Base-by-base conservation (phyloP, 139 green algal genomes). In the Klebsormidium nitens region DNA sequence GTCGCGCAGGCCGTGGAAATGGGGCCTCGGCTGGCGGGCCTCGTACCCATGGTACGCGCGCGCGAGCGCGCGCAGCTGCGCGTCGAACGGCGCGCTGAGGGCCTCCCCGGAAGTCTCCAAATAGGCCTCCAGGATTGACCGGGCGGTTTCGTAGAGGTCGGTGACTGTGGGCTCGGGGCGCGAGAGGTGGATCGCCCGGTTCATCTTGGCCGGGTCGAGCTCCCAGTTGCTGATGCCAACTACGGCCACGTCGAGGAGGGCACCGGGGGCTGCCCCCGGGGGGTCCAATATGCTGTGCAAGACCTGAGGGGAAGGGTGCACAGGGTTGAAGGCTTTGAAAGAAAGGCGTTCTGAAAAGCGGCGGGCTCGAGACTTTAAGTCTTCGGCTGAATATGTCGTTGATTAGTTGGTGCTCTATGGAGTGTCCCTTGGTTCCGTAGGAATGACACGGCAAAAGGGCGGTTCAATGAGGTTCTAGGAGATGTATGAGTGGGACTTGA, bases 221-320 rank as follows among this genome's bases (percentile, higher is more conserved):
- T 59, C 60, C 75, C 75, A 81, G 69, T 78, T 81, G 68, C 68
- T 78, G 52, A 81, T 81, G 56, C 75, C 75, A 36, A 81, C 68
- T 38, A 81, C 75, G 32, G 76, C 76, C 32, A 81, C 71, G 2
- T 79, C 66, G 36, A 42, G 57, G 8, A n/a, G 23, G 47, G 69
- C 36, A 6, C 31, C 46, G 5, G 69, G 48, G 48, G 76, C 49
- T 29, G 32, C 23, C 6, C 14, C 37, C 34, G 37, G 71, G 29
- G 72, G 71, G 50, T 82, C 76, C 40, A 82, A 63, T 34, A 79
- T 4, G 3, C 36, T 36, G 55, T 82, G 76, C 26, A 82, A 65
- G 29, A 82, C 64, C 64, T 72, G 64, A 6, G 6, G 14, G 28
- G n/a, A n/a, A n/a, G n/a, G n/a, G n/a, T n/a, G n/a, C n/a, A n/a